Percentiles rank a stretch among this genome's conserved stretches.
Evolutionary conservation across 371 early-diverging fungal genomes (phyloP).

Genomic region (Entomophthora muscae): DNA sequence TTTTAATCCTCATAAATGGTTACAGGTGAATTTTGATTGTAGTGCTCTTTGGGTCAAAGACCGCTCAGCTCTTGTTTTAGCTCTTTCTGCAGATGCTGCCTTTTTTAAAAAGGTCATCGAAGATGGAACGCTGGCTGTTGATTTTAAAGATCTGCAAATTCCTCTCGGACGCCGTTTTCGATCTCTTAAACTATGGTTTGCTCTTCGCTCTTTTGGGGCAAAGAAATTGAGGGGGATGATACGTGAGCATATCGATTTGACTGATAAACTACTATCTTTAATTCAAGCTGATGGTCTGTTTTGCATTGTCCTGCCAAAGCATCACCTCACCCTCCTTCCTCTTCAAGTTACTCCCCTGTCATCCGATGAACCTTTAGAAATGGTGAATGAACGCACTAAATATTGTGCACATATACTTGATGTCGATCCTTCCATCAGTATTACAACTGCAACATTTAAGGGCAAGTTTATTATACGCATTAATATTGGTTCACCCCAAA

Average conservation of each 20-base stretch:
- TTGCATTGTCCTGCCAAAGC: conserved; percentile 16
- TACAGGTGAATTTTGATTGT: conserved; percentile 29
- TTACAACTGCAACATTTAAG: not conserved
- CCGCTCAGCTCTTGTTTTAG: conserved; percentile 12
- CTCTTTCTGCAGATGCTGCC: conserved; percentile 14
- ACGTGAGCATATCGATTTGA: conserved; percentile 19
- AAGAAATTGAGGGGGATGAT: conserved; percentile 25
- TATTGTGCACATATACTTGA: not conserved
- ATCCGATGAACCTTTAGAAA: not conserved
- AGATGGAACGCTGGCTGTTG: conserved; percentile 20
- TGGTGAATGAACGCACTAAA: not conserved
- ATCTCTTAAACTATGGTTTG: conserved; percentile 39
- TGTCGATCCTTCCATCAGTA: not conserved
- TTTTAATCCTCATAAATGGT: conserved; percentile 40
- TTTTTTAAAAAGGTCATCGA: conserved; percentile 15
- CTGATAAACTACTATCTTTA: conserved; percentile 17
- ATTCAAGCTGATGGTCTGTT: conserved; percentile 20
- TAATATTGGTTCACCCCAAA: not conserved
- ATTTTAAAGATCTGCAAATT: conserved; percentile 35
- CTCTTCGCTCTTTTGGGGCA: conserved; percentile 31
- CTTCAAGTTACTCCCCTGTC: conserved; percentile 19
- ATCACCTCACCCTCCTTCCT: conserved; percentile 22
- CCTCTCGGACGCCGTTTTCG: conserved; percentile 33
- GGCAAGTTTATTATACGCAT: not conserved
- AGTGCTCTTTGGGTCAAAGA: conserved; percentile 24